Conservation (phyloP, 1,284 basidiomycete genomes). For the Malassezia caprae region DNA sequence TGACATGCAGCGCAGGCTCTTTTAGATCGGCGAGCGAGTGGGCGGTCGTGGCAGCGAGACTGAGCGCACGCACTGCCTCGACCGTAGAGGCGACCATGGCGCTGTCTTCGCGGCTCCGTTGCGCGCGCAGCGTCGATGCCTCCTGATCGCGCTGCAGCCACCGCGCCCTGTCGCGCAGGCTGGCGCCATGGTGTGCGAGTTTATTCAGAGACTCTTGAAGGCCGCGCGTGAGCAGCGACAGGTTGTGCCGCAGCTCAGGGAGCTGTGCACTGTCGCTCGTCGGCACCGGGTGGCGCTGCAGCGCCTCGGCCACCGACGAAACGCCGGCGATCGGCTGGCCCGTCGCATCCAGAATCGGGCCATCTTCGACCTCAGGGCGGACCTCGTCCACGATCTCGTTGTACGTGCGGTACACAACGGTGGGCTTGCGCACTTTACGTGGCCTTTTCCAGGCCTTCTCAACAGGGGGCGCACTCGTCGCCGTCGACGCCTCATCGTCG, state of each 20-base stretch:
- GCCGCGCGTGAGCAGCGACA: slow-evolving; percentile 71
- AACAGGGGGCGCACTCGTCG: neutral
- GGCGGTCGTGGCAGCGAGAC: neutral
- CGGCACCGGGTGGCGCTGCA: slow-evolving; percentile 50
- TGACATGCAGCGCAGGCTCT: neutral
- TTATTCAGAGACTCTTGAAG: slow-evolving; percentile 73
- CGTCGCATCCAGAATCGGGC: slow-evolving; percentile 39
- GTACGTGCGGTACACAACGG: slow-evolving; percentile 42
- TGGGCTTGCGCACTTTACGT: slow-evolving; percentile 23
- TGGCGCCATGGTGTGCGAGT: slow-evolving; percentile 76
- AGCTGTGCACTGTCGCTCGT: slow-evolving; percentile 72
- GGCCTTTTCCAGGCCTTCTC: slow-evolving; percentile 26
- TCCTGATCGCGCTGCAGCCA: slow-evolving; percentile 60
- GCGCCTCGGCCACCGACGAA: slow-evolving; percentile 27
- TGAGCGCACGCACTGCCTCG: slow-evolving; percentile 19
- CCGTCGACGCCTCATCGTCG: slow-evolving; percentile 22
- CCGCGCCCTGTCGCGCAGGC: slow-evolving; percentile 66
- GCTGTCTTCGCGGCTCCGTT: slow-evolving; percentile 54
- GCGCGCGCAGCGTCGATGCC: slow-evolving; percentile 54
- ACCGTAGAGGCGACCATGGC: slow-evolving; percentile 24
- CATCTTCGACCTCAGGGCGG: slow-evolving; percentile 14
- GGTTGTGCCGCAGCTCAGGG: slow-evolving; percentile 89
- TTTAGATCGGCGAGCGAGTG: neutral
- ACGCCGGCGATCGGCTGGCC: slow-evolving; percentile 26
- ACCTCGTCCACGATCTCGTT: slow-evolving; percentile 40